Evolutionary conservation across 257 asterid genomes (phyloP), one percentile per base, ranked within the genome.

Genomic region (Scutellaria minor): DNA sequence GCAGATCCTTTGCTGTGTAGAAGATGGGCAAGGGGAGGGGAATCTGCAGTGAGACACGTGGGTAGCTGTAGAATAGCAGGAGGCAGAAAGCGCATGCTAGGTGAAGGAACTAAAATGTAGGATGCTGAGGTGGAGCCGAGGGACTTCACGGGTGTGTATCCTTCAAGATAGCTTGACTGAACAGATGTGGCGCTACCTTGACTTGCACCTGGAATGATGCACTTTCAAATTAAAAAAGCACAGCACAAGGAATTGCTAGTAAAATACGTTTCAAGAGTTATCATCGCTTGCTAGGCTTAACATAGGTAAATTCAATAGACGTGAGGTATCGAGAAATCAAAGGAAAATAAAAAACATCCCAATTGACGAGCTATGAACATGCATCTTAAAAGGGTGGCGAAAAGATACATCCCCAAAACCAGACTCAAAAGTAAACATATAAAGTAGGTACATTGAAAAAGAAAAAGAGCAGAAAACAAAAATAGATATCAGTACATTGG

Each of bases 1-100:
- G 98, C 99, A 7, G 97, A 90, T 39, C 99, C 99, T 84, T 90
- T 92, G 84, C 99, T 95, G 77, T 95, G 99, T 59, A 95, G 85
- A 55, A 95, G 97, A 75, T 92, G 99, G 56, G 97, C 99, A 0
- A 95, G 89, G 44, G 98, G 99, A 31, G 99, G 99, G 57, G 99
- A 95, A 73, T 90, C 98, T 9, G 99, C 97, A 46, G 98, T 95
- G 68, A 95, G 95, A 64, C 93, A 90, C 6, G 97, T 95, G 1
- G 96, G 99, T 46, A 95, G 96, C 85, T 95, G 99, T 56, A 95
- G 93, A 63, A 83, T 70, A 20, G 88, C 70, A 2, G 98, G 97
- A 58, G 99, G 98, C 46, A 95, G 90, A 74, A 90, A 95, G 18
- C 97, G 95, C 87, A 88, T 81, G 85, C 90, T 88, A 9, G 97